Conservation (phyloP, 495 filamentous ascomycete genomes). For the Immersiella caudata region DNA sequence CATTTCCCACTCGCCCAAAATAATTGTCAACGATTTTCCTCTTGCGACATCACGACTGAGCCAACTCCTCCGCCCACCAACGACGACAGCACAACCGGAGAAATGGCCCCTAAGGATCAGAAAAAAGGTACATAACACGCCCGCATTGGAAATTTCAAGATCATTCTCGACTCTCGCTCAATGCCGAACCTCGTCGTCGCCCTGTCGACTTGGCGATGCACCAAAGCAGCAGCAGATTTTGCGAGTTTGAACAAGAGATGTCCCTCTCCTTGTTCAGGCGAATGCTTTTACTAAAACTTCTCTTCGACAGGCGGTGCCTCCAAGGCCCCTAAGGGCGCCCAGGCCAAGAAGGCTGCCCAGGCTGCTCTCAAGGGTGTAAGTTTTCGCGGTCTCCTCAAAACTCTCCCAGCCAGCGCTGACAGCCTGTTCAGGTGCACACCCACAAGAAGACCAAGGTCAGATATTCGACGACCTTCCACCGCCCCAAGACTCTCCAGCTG, state of each 20-base stretch:
- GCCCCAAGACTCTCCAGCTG: slow-evolving; percentile 89
- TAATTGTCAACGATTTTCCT: slow-evolving; percentile 21
- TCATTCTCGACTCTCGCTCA: slow-evolving; percentile 40
- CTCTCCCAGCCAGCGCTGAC: slow-evolving; percentile 14
- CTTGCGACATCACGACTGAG: slow-evolving; percentile 32
- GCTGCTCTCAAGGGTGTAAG: slow-evolving; percentile 87
- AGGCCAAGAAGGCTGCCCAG: slow-evolving; percentile 92
- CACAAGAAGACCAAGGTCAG: slow-evolving; percentile 93
- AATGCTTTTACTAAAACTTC: slow-evolving; percentile 42
- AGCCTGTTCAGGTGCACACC: slow-evolving; percentile 59
- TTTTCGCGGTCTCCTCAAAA: slow-evolving; percentile 19
- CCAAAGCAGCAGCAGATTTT: slow-evolving; percentile 64
- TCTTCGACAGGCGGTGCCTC: slow-evolving; percentile 51
- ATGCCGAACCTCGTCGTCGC: slow-evolving; percentile 37
- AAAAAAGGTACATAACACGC: slow-evolving; percentile 67
- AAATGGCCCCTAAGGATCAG: slow-evolving; percentile 71
- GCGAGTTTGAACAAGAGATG: slow-evolving; percentile 53
- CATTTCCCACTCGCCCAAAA: slow-evolving; percentile 28
- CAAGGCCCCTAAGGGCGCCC: slow-evolving; percentile 66
- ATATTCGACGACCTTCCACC: slow-evolving; percentile 93
- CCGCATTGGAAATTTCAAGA: slow-evolving; percentile 29
- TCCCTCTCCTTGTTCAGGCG: slow-evolving; percentile 39
- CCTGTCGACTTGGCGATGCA: slow-evolving; percentile 41
- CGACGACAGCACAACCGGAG: slow-evolving; percentile 51
- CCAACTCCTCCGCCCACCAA: slow-evolving; percentile 34